Conservation (phyloP, 148 eudicot genomes). For the Rhododendron kiyosumense region DNA sequence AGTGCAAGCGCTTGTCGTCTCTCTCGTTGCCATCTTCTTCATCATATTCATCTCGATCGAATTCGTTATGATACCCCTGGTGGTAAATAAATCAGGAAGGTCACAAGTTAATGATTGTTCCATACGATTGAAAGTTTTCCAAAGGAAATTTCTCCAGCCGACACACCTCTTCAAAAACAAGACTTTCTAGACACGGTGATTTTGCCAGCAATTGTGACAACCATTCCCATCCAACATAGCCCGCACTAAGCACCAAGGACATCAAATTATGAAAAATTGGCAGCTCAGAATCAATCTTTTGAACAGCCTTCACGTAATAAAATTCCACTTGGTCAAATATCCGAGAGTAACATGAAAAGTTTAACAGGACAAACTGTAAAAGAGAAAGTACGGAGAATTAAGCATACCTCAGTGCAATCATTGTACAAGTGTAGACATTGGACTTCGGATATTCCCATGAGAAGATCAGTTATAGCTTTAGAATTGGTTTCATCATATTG, state of each 20-base stretch:
- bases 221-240: neutral
- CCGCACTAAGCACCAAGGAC: neutral
- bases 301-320: neutral
- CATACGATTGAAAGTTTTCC: neutral
- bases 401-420: neutral
- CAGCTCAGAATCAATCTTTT: neutral
- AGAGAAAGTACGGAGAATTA: neutral
- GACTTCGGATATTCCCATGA: neutral
- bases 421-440: neutral
- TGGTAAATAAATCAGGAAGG: no score
- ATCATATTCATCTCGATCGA: no score
- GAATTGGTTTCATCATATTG: neutral
- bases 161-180: neutral
- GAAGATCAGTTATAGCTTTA: neutral
- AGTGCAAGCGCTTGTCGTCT: neutral
- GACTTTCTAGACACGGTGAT: neutral
- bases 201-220: neutral
- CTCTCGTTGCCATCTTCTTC: neutral
- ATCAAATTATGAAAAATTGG: neutral
- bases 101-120: neutral
- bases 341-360: neutral
- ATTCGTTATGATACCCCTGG: no score
- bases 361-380: neutral
- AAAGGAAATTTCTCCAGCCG: neutral
- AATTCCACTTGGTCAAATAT: neutral